A percentile compares a stretch with the other conserved stretches of the same genome.
phyloP scores from a whole-genome alignment of 345 rosid species.

The Cardamine chenopodiifolia region DNA sequence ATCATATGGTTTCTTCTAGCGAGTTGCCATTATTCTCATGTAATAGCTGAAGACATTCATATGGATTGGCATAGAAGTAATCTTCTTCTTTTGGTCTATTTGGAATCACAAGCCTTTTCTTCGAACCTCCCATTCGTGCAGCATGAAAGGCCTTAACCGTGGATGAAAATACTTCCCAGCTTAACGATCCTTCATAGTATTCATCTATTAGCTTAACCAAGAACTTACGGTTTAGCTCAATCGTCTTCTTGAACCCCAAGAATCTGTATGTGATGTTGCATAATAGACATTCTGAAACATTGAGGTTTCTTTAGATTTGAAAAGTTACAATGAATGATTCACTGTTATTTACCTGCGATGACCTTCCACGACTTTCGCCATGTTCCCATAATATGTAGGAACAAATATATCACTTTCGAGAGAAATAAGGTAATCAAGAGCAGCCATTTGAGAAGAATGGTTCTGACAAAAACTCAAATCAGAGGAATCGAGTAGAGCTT shows the following conservation, averaged over 20 bases:
- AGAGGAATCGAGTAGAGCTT: conserved; percentile 67
- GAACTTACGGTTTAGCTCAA: conserved; percentile 70
- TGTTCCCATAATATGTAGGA: conserved; percentile 97
- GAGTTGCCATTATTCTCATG: conserved; percentile 42
- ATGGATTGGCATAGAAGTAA: conserved; percentile 91
- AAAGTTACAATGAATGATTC: not conserved
- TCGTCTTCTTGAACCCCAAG: conserved; percentile 87
- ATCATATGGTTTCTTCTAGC: conserved; percentile 29
- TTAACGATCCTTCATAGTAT: conserved; percentile 57
- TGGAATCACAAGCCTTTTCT: conserved; percentile 63
- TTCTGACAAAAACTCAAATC: conserved; percentile 78
- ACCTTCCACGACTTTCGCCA: conserved; percentile 99
- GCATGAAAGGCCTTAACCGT: conserved; percentile 77
- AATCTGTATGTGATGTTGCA: conserved; percentile 51
- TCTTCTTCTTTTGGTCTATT: conserved; percentile 93
- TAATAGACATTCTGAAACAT: not conserved
- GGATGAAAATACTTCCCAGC: conserved; percentile 80
- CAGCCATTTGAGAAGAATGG: conserved; percentile 92
- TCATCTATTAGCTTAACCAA: conserved; percentile 84
- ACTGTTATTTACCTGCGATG: conserved; percentile 72
- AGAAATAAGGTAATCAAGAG: conserved; percentile 91
- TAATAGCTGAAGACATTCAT: conserved; percentile 73
- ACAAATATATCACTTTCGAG: conserved; percentile 93
- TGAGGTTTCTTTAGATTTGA: not conserved
- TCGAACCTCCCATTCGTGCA: conserved; percentile 71